phyloP scores from a whole-genome alignment of 2,329 filamentous ascomycete species.

The Fusarium temperatum region DNA sequence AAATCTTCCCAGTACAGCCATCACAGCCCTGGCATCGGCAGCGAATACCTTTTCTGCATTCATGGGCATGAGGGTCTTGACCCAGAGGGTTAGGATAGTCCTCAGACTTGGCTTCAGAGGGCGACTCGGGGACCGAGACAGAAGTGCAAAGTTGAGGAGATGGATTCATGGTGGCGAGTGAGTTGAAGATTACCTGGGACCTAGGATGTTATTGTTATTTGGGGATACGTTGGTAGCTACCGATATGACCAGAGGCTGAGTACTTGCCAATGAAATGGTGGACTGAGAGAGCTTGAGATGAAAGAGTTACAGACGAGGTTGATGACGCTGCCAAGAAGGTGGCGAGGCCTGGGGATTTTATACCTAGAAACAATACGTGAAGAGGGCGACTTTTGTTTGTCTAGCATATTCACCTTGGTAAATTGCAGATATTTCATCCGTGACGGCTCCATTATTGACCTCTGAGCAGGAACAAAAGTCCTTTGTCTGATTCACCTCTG shows the following conservation, averaged over 20 bases:
- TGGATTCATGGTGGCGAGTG: not conserved
- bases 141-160: not conserved
- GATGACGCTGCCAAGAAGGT: not conserved
- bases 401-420: not conserved
- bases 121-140: accelerated
- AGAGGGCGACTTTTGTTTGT: not conserved
- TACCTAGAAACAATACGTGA: not conserved
- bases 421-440: not conserved
- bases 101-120: not conserved
- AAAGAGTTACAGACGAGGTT: not conserved
- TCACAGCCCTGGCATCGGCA: not conserved
- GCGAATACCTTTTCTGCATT: not conserved
- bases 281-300: too few species aligned
- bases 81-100: accelerated
- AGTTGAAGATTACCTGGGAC: not conserved
- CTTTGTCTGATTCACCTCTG: not conserved
- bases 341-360: not conserved
- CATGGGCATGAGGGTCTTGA: not conserved
- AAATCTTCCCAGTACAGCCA: not conserved
- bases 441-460: not conserved
- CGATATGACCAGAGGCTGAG: accelerated
- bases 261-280: not conserved
- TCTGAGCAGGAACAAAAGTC: not conserved
- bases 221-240: not conserved
- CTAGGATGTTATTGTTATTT: not conserved